Conservation (phyloP, 768 basidiomycete genomes). For the Macrolepiota albuminosa region DNA sequence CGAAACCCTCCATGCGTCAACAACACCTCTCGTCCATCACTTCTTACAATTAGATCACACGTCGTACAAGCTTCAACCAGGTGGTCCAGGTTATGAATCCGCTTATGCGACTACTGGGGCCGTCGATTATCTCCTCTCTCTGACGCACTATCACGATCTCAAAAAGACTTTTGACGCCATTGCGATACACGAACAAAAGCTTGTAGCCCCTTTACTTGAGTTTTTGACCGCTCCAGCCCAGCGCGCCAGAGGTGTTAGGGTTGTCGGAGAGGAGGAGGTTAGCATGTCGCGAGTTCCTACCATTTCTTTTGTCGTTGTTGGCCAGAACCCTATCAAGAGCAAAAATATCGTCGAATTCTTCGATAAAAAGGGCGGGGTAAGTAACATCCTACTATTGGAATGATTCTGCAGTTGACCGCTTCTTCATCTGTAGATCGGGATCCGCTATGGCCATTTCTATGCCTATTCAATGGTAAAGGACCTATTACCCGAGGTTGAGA, state of each 20-base stretch:
- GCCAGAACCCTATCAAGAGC: constrained; percentile 51
- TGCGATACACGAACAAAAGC: constrained; percentile 52
- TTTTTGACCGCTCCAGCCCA: constrained; percentile 50
- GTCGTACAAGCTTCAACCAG: constrained; percentile 64
- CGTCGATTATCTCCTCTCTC: constrained; percentile 56
- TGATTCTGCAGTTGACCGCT: background rate
- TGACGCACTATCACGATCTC: constrained; percentile 46
- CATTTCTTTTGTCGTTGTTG: constrained; percentile 65
- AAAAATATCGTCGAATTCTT: constrained; percentile 59
- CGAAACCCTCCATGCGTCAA: constrained; percentile 41
- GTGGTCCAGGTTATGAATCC: constrained; percentile 72
- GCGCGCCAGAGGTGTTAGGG: constrained; percentile 52
- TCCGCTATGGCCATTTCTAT: constrained; percentile 77
- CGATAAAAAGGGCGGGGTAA: constrained; percentile 58
- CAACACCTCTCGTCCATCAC: constrained; percentile 63
- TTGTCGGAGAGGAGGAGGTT: constrained; percentile 57
- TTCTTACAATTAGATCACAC: constrained; percentile 48
- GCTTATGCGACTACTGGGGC: constrained; percentile 58
- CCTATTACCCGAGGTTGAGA: constrained; percentile 52
- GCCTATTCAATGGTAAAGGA: constrained; percentile 58
- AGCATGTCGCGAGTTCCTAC: constrained; percentile 55
- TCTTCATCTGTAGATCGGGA: constrained; percentile 52
- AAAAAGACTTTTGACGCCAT: constrained; percentile 52
- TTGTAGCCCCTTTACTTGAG: constrained; percentile 48
- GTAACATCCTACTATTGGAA: constrained; percentile 20